These are phyloP conservation scores for Erythrophleum fordii DNA, from an alignment of 306 rosid species.

Conservation along the genomic window DNA sequence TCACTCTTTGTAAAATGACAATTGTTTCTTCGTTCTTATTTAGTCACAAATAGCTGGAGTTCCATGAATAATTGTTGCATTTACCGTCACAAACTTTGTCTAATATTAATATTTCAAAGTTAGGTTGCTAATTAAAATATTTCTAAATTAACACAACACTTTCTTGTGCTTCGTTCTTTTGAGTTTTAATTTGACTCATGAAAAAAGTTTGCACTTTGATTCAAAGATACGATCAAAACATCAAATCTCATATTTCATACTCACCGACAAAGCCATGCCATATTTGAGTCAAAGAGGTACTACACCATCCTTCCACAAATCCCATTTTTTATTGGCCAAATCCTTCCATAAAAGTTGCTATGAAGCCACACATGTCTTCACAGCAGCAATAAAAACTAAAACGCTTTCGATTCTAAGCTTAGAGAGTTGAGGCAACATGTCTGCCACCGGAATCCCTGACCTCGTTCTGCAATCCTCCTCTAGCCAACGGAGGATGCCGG, in stretches of 20 bases:
- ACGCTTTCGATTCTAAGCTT: neutral
- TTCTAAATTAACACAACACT: too few relatives aligned
- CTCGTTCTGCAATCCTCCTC: neutral
- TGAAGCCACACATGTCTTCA: neutral
- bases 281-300: neutral
- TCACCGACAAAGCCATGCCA: neutral
- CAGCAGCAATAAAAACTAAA: neutral
- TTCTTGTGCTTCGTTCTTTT: too few relatives aligned
- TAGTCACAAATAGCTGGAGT: too few relatives aligned
- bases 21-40: too few relatives aligned
- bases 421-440: neutral
- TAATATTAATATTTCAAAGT: too few relatives aligned
- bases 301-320: neutral
- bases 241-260: neutral
- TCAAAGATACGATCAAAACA: too few relatives aligned
- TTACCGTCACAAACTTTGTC: too few relatives aligned
- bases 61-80: too few relatives aligned
- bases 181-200: neutral
- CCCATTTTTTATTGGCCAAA: neutral
- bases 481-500: slow-evolving; percentile 37
- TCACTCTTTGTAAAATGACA: too few relatives aligned
- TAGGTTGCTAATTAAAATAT: too few relatives aligned
- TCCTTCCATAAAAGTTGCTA: neutral
- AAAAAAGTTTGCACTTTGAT: too few relatives aligned
- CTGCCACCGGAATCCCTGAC: neutral